phyloP scores from a whole-genome alignment of 345 rosid genomes.

The Iberis pinnata region DNA sequence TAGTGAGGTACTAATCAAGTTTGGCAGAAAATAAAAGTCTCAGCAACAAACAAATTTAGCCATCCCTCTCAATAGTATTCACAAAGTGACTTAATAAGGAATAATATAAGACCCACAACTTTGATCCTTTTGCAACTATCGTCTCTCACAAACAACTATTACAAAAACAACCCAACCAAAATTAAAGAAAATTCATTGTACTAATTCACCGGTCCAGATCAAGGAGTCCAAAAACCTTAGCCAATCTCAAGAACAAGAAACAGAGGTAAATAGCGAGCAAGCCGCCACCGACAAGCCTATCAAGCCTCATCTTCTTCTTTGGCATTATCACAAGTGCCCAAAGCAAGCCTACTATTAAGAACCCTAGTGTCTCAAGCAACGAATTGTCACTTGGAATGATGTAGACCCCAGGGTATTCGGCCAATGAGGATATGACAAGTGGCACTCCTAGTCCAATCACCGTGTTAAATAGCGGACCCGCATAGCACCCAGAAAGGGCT shows the following conservation, averaged over 20 bases:
- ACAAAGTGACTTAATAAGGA: slow-evolving; percentile 1
- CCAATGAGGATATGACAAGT: slow-evolving; percentile 51
- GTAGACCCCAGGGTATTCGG: slow-evolving; percentile 43
- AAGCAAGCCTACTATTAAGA: slow-evolving; percentile 53
- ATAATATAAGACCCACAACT: slow-evolving; percentile 5
- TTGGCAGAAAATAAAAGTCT: slow-evolving; percentile 13
- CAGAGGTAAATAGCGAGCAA: slow-evolving; percentile 52
- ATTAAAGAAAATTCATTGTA: background rate
- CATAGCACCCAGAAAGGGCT: slow-evolving; percentile 80
- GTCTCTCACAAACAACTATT: slow-evolving; percentile 6
- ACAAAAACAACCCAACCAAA: slow-evolving; percentile 10
- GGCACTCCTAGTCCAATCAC: slow-evolving; percentile 74
- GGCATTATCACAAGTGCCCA: slow-evolving; percentile 78
- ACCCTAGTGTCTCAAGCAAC: slow-evolving; percentile 66
- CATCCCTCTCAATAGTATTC: slow-evolving; percentile 17
- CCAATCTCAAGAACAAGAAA: slow-evolving; percentile 47
- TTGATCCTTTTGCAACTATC: slow-evolving; percentile 12
- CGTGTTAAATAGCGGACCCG: slow-evolving; percentile 78
- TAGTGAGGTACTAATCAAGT: slow-evolving; percentile 14
- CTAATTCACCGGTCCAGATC: slow-evolving; percentile 21
- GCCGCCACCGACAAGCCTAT: slow-evolving; percentile 59
- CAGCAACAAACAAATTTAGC: slow-evolving; percentile 9
- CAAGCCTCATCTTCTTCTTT: slow-evolving; percentile 60
- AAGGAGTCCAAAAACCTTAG: slow-evolving; percentile 32
- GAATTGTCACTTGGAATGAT: slow-evolving; percentile 43